Conservation (phyloP, 2,329 filamentous ascomycete genomes). For the Aspergillus niger region DNA sequence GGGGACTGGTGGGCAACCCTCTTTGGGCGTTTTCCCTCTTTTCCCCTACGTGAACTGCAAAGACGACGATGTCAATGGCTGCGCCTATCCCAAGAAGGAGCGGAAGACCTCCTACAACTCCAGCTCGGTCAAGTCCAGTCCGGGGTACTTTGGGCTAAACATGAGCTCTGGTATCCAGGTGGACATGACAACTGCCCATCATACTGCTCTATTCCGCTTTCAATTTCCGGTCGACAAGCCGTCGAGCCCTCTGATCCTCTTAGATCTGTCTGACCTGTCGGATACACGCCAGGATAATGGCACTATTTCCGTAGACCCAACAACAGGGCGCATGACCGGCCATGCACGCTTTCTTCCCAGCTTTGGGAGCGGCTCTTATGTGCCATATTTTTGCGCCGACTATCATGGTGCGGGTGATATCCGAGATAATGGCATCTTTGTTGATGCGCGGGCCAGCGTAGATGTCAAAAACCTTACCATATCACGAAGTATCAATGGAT, state of each 20-base stretch:
- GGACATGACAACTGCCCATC: slow-evolving; percentile 68
- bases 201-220: slow-evolving; percentile 66
- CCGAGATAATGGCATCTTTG: slow-evolving; percentile 64
- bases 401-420: slow-evolving; percentile 58
- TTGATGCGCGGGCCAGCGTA: slow-evolving; percentile 60
- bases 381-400: slow-evolving; percentile 67
- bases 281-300: slow-evolving; percentile 62
- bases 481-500: slow-evolving; percentile 60
- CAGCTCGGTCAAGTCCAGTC: slow-evolving; percentile 58
- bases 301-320: slow-evolving; percentile 57
- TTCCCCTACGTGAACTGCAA: slow-evolving; percentile 67
- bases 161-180: slow-evolving; percentile 59
- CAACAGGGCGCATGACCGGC: slow-evolving; percentile 64
- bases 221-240: slow-evolving; percentile 53
- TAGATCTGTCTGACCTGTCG: slow-evolving; percentile 66
- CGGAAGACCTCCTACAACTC: slow-evolving; percentile 53
- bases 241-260: slow-evolving; percentile 60
- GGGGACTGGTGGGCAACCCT: slow-evolving; percentile 57
- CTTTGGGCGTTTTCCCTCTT: slow-evolving; percentile 71
- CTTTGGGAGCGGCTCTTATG: slow-evolving; percentile 64
- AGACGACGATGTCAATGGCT: slow-evolving; percentile 62
- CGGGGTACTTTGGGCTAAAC: slow-evolving; percentile 66
- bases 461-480: slow-evolving; percentile 57
- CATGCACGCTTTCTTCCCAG: slow-evolving; percentile 63
- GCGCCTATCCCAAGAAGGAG: slow-evolving; percentile 59